Evolutionary conservation across 192 early-diverging fungal species (phyloP), one percentile per base, ranked within the genome.

Genomic region (Backusella tuberculispora): DNA sequence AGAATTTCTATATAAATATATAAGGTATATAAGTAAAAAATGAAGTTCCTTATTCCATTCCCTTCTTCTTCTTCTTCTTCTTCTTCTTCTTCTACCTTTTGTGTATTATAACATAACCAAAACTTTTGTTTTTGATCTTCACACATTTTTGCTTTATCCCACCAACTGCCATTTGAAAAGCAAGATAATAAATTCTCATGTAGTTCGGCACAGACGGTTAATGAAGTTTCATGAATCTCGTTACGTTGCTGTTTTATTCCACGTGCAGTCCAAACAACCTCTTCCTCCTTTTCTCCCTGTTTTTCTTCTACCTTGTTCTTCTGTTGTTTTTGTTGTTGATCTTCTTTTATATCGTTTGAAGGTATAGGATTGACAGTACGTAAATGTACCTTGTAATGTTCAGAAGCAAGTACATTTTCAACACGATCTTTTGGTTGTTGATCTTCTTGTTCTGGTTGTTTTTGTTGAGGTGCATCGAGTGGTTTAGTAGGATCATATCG

Each of bases 141-240:
- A 38, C 81, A 83, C 81, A 83, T 78, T 42, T 70, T 78, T 3
- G 78, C 81, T 63, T 79, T 83, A 41, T 83, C 81, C 78, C 77
- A 79, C 77, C 77, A 83, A 41, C 81, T 83, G 37, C 81, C 81
- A 37, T 76, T 41, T 34, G 79, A 63, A 46, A 83, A 83, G 43
- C 81, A 83, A 10, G 64, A 63, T n/a, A 79, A 34, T 3, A 83
- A 43, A 6, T 79, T 75, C 9, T 63, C 71, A 21, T 83, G 77
- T 9, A 83, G 45, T 34, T 83, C 81, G 6, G 75, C 77, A 43
- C 81, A 83, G 43, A 79, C 73, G 6, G 71, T 69, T 12, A 76
- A 37, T 5, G 81, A 78, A 0, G 81, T 72, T 6, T 73, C 77
- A 47, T 79, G 81, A 42, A 83, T 83, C 13, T 73, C 77, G 17